These are phyloP conservation scores for Eucalyptus tenuipes DNA, from an alignment of 345 rosid genomes.

Conservation along the genomic window DNA sequence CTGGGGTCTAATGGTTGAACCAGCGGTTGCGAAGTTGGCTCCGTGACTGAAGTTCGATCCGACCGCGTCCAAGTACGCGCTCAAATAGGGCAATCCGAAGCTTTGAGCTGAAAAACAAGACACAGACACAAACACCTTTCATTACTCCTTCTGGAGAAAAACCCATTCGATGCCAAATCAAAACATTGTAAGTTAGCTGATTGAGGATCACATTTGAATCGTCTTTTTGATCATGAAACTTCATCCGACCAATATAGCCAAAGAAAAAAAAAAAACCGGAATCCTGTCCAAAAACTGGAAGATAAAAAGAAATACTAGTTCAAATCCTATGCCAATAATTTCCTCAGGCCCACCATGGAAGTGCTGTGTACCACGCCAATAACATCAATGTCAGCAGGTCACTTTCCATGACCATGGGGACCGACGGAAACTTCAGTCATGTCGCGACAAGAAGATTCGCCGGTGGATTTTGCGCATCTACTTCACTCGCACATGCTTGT, in stretches of 20 bases:
- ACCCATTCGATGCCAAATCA: not conserved
- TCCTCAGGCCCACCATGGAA: not conserved
- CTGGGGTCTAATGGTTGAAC: slow-evolving; percentile 72
- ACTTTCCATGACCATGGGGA: not conserved
- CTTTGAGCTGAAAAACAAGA: slow-evolving; percentile 27
- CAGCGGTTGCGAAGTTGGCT: slow-evolving; percentile 89
- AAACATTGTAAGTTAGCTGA: not conserved
- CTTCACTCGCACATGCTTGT: not conserved
- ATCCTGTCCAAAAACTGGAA: not conserved
- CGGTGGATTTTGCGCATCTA: not conserved
- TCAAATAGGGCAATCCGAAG: slow-evolving; percentile 48
- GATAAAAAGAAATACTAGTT: not conserved
- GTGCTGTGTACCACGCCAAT: not conserved
- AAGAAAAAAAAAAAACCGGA: not conserved
- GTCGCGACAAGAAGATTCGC: not conserved
- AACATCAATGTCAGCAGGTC: not conserved
- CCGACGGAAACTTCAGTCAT: not conserved
- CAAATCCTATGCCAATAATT: not conserved
- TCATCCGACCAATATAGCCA: no score
- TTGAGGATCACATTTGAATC: not conserved
- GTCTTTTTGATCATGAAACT: no score
- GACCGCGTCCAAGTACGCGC: slow-evolving; percentile 65
- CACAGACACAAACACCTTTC: not conserved
- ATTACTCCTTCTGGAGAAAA: not conserved
- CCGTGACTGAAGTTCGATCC: slow-evolving; percentile 84